These are phyloP conservation scores for Epichloe festucae DNA, from an alignment of 2,329 filamentous ascomycete genomes.

Conservation along the genomic window DNA sequence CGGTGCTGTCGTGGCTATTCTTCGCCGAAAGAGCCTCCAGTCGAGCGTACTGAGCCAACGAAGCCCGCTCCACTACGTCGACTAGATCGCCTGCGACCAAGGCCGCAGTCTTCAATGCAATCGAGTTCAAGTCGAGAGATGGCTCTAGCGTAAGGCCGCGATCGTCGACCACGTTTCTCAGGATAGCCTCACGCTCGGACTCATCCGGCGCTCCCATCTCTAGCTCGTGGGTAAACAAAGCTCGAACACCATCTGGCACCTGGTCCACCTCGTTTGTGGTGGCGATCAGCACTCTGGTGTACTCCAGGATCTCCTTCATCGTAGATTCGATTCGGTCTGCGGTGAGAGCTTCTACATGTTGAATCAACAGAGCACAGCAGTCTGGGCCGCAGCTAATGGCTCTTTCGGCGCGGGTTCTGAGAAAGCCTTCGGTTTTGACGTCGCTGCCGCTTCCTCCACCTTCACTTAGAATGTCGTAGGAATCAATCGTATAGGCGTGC, in stretches of 20 bases:
- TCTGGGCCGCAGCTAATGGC: slow-evolving; percentile 79
- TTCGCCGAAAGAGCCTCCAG: slow-evolving; percentile 57
- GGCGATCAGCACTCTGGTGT: slow-evolving; percentile 72
- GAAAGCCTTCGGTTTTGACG: slow-evolving; percentile 83
- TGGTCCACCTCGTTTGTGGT: slow-evolving; percentile 95
- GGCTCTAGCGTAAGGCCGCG: slow-evolving; percentile 65
- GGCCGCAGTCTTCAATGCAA: slow-evolving; percentile 91
- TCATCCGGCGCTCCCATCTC: slow-evolving; percentile 91
- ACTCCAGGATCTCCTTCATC: slow-evolving; percentile 70
- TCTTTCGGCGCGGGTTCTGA: slow-evolving; percentile 77
- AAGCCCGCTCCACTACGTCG: slow-evolving; percentile 83
- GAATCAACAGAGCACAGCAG: slow-evolving; percentile 72
- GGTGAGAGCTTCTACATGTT: slow-evolving; percentile 80
- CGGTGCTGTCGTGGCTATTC: slow-evolving; percentile 21
- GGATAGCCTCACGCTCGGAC: slow-evolving; percentile 75
- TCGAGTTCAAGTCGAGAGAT: slow-evolving; percentile 69
- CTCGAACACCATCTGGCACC: slow-evolving; percentile 77
- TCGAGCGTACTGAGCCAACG: slow-evolving; percentile 62
- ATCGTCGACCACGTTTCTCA: slow-evolving; percentile 65
- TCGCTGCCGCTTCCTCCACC: slow-evolving; percentile 70
- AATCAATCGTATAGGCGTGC: slow-evolving; percentile 79
- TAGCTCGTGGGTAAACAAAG: slow-evolving; percentile 88
- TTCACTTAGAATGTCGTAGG: slow-evolving; percentile 90
- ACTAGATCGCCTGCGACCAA: slow-evolving; percentile 88
- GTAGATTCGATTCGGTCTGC: slow-evolving; percentile 82